A percentile compares a stretch with the other conserved stretches of the same genome.
Evolutionary conservation across 1,284 basidiomycete genomes (phyloP).

Genomic region (Schizophyllum commune): DNA sequence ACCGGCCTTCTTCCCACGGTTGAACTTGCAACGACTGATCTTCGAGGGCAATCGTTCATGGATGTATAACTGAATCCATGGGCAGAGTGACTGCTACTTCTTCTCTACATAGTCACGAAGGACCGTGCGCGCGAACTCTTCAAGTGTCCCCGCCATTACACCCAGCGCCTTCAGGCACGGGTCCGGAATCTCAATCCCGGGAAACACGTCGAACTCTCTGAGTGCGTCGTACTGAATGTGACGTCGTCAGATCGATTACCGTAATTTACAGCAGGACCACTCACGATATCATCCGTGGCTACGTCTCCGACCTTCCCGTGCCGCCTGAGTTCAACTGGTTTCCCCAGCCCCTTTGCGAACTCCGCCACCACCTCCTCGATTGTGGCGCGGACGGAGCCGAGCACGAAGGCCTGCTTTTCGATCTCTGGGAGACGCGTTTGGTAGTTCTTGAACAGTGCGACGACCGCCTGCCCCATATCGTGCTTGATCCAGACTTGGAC

Average conservation of each 20-base stretch:
- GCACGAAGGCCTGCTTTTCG: background rate
- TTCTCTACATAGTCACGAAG: background rate
- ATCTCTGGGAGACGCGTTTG: background rate
- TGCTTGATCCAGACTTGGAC: slow-evolving; percentile 2
- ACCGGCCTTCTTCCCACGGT: too few species aligned
- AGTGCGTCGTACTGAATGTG: background rate
- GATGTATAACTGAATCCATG: too few species aligned
- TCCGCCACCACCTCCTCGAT: background rate
- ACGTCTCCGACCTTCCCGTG: background rate
- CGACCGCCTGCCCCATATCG: slow-evolving; percentile 3
- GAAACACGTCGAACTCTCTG: slow-evolving; percentile 3
- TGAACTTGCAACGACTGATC: too few species aligned
- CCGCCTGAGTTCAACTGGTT: background rate
- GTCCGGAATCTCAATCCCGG: slow-evolving; percentile 2
- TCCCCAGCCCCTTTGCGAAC: background rate
- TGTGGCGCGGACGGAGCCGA: background rate
- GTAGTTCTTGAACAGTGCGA: slow-evolving; percentile 6
- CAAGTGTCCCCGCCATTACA: slow-evolving; percentile 4
- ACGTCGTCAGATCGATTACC: background rate
- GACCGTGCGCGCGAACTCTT: slow-evolving; percentile 1
- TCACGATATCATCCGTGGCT: background rate
- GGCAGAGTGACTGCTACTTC: too few species aligned
- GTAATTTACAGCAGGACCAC: too few species aligned
- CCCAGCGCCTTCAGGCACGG: slow-evolving; percentile 6
- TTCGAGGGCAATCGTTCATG: too few species aligned